phyloP scores from a whole-genome alignment of 140 eudicot genomes.

The Flaveria floridana region DNA sequence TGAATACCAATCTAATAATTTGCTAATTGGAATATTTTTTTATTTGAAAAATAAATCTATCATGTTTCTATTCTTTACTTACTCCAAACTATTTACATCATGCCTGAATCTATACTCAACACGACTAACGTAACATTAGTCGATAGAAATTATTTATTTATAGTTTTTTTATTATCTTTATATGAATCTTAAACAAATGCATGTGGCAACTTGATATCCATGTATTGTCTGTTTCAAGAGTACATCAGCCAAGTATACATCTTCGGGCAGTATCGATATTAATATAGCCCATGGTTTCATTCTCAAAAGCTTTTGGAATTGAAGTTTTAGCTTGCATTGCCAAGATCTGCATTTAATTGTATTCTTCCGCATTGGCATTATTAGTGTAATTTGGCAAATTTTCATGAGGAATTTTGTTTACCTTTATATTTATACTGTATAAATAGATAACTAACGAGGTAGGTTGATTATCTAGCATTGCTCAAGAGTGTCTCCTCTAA shows the following conservation, averaged over 20 bases:
- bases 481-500: no score
- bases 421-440: background rate
- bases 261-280: slow-evolving; percentile 15
- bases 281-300: slow-evolving; percentile 26
- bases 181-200: slow-evolving; percentile 7
- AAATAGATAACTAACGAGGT: no score
- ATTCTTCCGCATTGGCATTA: background rate
- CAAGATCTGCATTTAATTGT: background rate
- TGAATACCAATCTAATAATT: no score
- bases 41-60: no score
- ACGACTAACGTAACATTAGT: no score
- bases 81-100: no score
- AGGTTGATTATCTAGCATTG: no score
- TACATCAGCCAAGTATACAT: slow-evolving; percentile 14
- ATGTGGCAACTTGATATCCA: slow-evolving; percentile 24
- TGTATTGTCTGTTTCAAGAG: slow-evolving; percentile 25
- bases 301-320: slow-evolving; percentile 9
- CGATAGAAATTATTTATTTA: background rate
- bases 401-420: background rate
- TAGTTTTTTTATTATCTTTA: background rate
- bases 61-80: no score
- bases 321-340: background rate
- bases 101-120: no score
- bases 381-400: background rate
- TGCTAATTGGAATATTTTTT: no score